These are phyloP conservation scores for Fusarium nurragi DNA, from an alignment of 2,329 filamentous ascomycete genomes.

Conservation along the genomic window DNA sequence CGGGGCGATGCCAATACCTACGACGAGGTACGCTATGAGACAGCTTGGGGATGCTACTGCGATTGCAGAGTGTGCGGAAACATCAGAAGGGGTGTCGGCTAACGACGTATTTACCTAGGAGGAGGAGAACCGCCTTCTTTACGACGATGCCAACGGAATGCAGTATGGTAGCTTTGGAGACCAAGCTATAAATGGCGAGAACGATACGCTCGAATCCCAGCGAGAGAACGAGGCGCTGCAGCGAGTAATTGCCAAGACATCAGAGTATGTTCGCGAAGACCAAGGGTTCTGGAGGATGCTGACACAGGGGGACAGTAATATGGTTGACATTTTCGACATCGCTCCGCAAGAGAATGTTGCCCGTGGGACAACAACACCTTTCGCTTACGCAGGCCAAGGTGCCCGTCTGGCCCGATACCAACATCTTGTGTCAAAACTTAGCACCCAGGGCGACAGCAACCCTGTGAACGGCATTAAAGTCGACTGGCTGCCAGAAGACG, in stretches of 20 bases:
- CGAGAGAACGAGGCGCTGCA: slow-evolving; percentile 72
- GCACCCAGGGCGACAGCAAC: slow-evolving; percentile 55
- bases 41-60: neutral
- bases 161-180: slow-evolving; percentile 73
- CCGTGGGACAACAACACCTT: slow-evolving; percentile 51
- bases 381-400: slow-evolving; percentile 64
- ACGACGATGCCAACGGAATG: slow-evolving; percentile 67
- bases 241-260: slow-evolving; percentile 70
- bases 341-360: slow-evolving; percentile 59
- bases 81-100: slow-evolving; percentile 1
- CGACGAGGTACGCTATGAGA: slow-evolving; percentile 60
- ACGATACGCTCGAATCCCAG: slow-evolving; percentile 70
- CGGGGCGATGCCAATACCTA: slow-evolving; percentile 59
- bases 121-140: slow-evolving; percentile 67
- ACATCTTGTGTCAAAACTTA: slow-evolving; percentile 68
- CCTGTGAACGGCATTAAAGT: slow-evolving; percentile 57
- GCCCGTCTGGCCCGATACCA: slow-evolving; percentile 67
- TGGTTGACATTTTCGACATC: slow-evolving; percentile 75
- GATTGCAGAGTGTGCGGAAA: neutral
- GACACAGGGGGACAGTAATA: slow-evolving; percentile 59
- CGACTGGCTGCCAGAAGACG: slow-evolving; percentile 66
- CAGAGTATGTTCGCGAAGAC: slow-evolving; percentile 59
- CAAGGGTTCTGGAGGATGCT: slow-evolving; percentile 4
- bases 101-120: slow-evolving; percentile 52
- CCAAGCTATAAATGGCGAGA: slow-evolving; percentile 61